Percentiles rank a stretch among this genome's conserved stretches.
Evolutionary conservation across 2,329 filamentous ascomycete genomes (phyloP).

Genomic region (Cladophialophora carrionii): DNA sequence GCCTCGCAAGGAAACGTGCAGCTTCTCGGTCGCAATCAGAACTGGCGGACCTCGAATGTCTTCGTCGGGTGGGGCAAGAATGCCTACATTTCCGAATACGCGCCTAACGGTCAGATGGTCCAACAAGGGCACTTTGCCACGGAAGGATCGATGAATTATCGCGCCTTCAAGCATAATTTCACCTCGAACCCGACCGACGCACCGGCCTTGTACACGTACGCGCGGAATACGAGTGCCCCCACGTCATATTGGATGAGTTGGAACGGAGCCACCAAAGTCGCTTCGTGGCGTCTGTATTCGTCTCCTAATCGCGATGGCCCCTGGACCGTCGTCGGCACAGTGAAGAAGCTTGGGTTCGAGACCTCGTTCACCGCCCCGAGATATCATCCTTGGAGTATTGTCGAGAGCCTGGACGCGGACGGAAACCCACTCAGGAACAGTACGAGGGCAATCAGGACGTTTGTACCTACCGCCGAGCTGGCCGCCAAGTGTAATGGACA

Average conservation of each 20-base stretch:
- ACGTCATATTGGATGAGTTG: conserved; percentile 47
- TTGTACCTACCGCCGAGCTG: conserved; percentile 29
- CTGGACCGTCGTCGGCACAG: conserved; percentile 41
- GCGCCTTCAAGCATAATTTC: conserved; percentile 45
- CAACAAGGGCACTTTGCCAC: conserved; percentile 46
- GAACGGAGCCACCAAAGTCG: conserved; percentile 56
- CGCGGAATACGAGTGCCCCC: conserved; percentile 23
- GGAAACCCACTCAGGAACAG: conserved; percentile 29
- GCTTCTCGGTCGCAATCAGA: conserved; percentile 32
- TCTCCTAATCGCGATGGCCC: conserved; percentile 20
- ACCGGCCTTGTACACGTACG: conserved; percentile 31
- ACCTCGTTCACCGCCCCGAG: conserved; percentile 41
- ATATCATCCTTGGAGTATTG: conserved; percentile 29
- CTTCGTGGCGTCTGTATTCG: conserved; percentile 46
- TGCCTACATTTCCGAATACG: conserved; percentile 47
- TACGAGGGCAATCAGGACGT: conserved; percentile 28
- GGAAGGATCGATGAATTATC: conserved; percentile 48
- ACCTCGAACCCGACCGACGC: conserved; percentile 27
- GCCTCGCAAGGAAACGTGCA: conserved; percentile 46
- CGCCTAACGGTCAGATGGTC: conserved; percentile 43
- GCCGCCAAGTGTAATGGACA: conserved; percentile 24
- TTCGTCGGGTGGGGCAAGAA: conserved; percentile 51
- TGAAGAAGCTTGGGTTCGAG: conserved; percentile 46
- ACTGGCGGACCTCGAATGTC: conserved; percentile 41
- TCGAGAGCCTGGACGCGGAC: conserved; percentile 26